phyloP scores from a whole-genome alignment of 1,284 basidiomycete genomes.

The Cutaneotrichosporon mucoides region DNA sequence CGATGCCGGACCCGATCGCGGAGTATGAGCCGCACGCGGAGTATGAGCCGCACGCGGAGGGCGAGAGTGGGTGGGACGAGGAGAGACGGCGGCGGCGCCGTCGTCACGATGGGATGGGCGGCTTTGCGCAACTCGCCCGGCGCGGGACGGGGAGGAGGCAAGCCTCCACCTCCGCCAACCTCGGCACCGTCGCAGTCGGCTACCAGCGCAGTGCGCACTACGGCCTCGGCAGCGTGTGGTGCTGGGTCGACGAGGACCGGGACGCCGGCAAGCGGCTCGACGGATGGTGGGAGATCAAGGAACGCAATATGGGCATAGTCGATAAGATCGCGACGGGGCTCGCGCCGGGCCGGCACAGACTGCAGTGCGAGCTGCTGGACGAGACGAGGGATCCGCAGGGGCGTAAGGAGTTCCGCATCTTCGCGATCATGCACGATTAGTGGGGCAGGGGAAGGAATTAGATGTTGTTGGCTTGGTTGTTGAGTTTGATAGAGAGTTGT shows the following conservation, averaged over 20 bases:
- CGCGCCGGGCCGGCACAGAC: constrained; percentile 6
- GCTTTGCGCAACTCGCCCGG: too few species aligned
- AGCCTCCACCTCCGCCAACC: not conserved
- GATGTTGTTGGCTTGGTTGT: too few species aligned
- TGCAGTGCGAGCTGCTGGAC: constrained; percentile 17
- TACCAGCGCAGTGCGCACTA: constrained; percentile 39
- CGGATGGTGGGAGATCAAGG: constrained; percentile 33
- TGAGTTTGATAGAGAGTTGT: too few species aligned
- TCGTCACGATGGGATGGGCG: too few species aligned
- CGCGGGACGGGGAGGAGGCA: too few species aligned
- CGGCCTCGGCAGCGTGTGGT: constrained; percentile 43
- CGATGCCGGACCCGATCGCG: constrained; percentile 8
- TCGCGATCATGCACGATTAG: constrained; percentile 20
- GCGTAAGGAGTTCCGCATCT: constrained; percentile 15
- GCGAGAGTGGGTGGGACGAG: not conserved
- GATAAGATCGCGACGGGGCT: constrained; percentile 11
- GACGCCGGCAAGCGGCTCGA: constrained; percentile 25
- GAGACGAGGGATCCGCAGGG: constrained; percentile 15
- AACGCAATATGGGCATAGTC: constrained; percentile 22
- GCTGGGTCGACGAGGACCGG: constrained; percentile 40
- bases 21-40: constrained; percentile 10
- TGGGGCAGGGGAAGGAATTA: too few species aligned
- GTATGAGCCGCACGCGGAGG: constrained; percentile 7
- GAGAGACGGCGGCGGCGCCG: not conserved
- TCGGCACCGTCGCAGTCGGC: constrained; percentile 36